Base-by-base conservation (phyloP, 805 yeast genomes). In the Suhomyces tanzawaensis region DNA sequence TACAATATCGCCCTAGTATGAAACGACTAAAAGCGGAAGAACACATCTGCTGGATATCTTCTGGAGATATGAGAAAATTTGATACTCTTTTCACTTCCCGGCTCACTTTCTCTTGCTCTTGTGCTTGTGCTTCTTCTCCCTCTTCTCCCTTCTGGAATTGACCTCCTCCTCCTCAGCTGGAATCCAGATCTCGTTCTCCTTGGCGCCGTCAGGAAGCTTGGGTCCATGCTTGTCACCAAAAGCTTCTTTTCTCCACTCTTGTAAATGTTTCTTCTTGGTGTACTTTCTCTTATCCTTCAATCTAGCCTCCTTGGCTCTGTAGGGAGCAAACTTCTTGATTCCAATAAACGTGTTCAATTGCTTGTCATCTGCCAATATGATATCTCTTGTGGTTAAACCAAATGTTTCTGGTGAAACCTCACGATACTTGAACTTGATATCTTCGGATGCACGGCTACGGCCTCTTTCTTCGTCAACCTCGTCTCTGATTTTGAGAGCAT, bases 341-440 rank as follows among this genome's bases (percentile, higher is more conserved):
- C 96, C 93, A 41, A 89, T 82, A 53, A 73, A 89, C 40, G 81
- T 83, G 62, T 93, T 93, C 60, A 93, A 71, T 34, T 83, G 85
- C 44, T 75, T 72, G 58, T 93, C 99, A 54, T 86, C 91, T 11
- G 99, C 99, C 41, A 87, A 66, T 37, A 93, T 69, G 33, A 93
- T 93, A 52, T 93, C 99, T 45, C 93, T 74, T 0, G 93, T 76
- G 0, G 85, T 72, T 34, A 93, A 71, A 9, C 98, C 98, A 64
- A 77, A 93, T 7, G 89, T 68, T 53, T 93, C 98, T 7, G 99
- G 97, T 1, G 96, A 89, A 3, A 93, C 98, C 51, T 89, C 95
- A 52, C 97, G 77, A 58, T 93, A 93, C 51, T 80, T 81, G 73
- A 93, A 91, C 38, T 70, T 74, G 27, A 78, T 51, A 12, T 74